Percentiles rank a stretch among this genome's conserved stretches.
Conservation (phyloP, 2,329 filamentous ascomycete genomes). For the Colletotrichum spinosum region DNA sequence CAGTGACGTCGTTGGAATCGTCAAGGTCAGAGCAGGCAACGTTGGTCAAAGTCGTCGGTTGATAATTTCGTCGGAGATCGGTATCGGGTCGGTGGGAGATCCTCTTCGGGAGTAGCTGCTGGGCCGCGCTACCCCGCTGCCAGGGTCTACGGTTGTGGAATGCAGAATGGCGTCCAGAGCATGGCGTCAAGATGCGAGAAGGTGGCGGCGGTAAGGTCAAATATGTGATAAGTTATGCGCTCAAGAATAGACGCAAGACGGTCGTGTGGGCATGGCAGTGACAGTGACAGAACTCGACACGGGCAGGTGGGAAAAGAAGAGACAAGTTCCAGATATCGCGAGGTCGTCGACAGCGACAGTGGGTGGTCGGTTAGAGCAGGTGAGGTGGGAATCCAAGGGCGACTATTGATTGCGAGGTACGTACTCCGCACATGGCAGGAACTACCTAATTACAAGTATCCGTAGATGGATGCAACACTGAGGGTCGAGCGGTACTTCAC, state of each 20-base stretch:
- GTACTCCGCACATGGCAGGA: too few species aligned
- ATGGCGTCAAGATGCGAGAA: conserved; percentile 21
- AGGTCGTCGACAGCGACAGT: background rate
- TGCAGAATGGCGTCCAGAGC: conserved; percentile 35
- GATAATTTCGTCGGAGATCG: conserved; percentile 30
- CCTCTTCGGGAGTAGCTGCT: conserved; percentile 35
- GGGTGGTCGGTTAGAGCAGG: too few species aligned
- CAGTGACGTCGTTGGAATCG: conserved; percentile 30
- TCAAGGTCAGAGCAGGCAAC: background rate
- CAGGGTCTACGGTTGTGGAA: conserved; percentile 37
- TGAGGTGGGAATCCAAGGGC: too few species aligned
- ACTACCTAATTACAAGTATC: too few species aligned
- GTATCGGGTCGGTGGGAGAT: conserved; percentile 31
- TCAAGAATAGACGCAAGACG: too few species aligned
- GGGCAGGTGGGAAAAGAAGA: background rate
- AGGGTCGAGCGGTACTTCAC: too few species aligned
- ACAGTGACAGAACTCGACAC: too few species aligned
- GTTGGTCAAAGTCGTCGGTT: conserved; percentile 10
- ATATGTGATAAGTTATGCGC: background rate
- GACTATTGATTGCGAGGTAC: too few species aligned
- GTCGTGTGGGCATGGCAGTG: too few species aligned
- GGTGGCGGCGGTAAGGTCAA: background rate
- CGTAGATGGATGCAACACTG: too few species aligned
- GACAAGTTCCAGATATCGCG: conserved; percentile 9
- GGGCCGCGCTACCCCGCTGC: conserved; percentile 36